A percentile compares a stretch with the other conserved stretches of the same genome.
These are phyloP conservation scores for Chaetomium cochliodes DNA, from an alignment of 495 filamentous ascomycete species.

Conservation along the genomic window DNA sequence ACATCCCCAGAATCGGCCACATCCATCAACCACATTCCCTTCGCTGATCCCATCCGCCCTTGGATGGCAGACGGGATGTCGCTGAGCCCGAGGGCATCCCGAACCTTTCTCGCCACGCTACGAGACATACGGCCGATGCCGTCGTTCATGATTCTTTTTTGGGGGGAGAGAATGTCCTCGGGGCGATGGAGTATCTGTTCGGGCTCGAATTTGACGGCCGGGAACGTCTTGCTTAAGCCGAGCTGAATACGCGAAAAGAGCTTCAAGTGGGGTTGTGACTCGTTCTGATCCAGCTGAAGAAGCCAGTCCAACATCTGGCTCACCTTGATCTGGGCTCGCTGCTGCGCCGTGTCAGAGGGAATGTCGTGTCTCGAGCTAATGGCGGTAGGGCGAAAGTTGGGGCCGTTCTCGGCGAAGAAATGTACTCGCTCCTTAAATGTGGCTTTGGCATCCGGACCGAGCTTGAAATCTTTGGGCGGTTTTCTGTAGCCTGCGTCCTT, in stretches of 20 bases:
- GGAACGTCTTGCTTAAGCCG: slow-evolving; percentile 46
- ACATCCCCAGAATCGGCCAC: slow-evolving; percentile 42
- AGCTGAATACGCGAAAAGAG: slow-evolving; percentile 47
- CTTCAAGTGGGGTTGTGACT: slow-evolving; percentile 38
- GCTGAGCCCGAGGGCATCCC: slow-evolving; percentile 56
- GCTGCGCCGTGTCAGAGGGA: slow-evolving; percentile 19
- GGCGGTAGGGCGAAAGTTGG: slow-evolving; percentile 30
- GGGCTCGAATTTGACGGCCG: slow-evolving; percentile 37
- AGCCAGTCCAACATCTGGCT: slow-evolving; percentile 47
- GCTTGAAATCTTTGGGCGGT: slow-evolving; percentile 36
- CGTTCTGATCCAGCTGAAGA: slow-evolving; percentile 40
- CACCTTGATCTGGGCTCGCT: slow-evolving; percentile 32
- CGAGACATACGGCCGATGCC: slow-evolving; percentile 73
- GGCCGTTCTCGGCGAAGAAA: slow-evolving; percentile 47
- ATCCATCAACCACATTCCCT: slow-evolving; percentile 86
- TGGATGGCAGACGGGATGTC: slow-evolving; percentile 74
- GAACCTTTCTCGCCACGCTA: slow-evolving; percentile 58
- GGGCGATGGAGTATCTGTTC: slow-evolving; percentile 39
- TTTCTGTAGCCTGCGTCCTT: slow-evolving; percentile 42
- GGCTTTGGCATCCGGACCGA: slow-evolving; percentile 37
- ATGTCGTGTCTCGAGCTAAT: slow-evolving; percentile 7
- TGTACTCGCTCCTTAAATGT: slow-evolving; percentile 43
- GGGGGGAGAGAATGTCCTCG: slow-evolving; percentile 40
- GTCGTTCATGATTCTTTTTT: slow-evolving; percentile 69
- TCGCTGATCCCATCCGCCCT: slow-evolving; percentile 77